These are phyloP conservation scores for Inga leiocalycina DNA, from an alignment of 306 rosid genomes.

Conservation along the genomic window DNA sequence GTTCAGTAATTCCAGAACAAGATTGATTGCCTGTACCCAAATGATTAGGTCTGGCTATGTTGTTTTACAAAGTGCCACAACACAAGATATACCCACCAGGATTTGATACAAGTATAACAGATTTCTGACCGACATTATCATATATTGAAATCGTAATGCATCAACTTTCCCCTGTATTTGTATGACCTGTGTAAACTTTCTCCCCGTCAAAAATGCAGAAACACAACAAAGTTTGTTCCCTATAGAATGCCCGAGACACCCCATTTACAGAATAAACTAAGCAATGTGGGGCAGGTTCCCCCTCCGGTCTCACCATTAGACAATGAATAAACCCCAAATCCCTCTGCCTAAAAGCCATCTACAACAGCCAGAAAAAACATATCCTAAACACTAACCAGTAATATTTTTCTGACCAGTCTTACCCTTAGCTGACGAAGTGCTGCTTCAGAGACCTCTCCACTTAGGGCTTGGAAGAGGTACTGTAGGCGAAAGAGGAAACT, in stretches of 20 bases:
- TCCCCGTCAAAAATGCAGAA: conserved; percentile 28
- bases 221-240: conserved; percentile 46
- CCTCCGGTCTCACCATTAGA: conserved; percentile 44
- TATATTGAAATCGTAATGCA: conserved; percentile 30
- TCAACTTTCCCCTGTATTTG: conserved; percentile 44
- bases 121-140: conserved; percentile 3
- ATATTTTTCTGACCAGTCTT: conserved; percentile 34
- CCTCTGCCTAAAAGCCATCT: conserved; percentile 52
- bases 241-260: conserved; percentile 51
- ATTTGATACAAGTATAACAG: neutral
- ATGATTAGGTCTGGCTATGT: neutral
- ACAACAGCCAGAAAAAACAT: conserved; percentile 39
- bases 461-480: conserved; percentile 84
- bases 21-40: neutral
- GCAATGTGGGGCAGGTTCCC: conserved; percentile 35
- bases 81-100: neutral
- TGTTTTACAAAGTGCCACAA: neutral
- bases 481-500: conserved; percentile 87
- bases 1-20: neutral
- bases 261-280: conserved; percentile 74
- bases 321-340: conserved; percentile 53
- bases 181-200: conserved; percentile 37
- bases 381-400: conserved; percentile 29
- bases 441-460: conserved; percentile 60
- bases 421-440: conserved; percentile 44